A percentile compares a stretch with the other conserved stretches of the same genome.
These are phyloP conservation scores for Neurospora pannonica DNA, from an alignment of 495 filamentous ascomycete species.

Conservation along the genomic window DNA sequence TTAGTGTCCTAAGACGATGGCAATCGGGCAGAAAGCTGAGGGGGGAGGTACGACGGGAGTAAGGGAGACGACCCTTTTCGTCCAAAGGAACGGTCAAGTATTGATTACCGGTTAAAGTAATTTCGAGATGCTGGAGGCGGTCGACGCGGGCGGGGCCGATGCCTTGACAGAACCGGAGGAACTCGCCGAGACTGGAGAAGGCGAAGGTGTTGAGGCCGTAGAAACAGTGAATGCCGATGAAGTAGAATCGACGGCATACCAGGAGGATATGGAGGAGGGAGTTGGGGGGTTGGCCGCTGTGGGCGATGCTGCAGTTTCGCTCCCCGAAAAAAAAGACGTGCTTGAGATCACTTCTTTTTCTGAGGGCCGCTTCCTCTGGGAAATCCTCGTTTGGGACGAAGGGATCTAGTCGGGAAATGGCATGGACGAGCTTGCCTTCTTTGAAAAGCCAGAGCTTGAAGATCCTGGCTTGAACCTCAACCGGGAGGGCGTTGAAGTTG, in stretches of 20 bases:
- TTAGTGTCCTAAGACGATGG: conserved; percentile 23
- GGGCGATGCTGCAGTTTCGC: conserved; percentile 13
- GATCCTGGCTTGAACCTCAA: conserved; percentile 18
- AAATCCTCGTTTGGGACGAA: conserved; percentile 7
- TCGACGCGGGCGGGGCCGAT: conserved; percentile 21
- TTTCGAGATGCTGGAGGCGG: conserved; percentile 28
- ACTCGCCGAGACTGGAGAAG: conserved; percentile 35
- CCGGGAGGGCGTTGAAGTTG: conserved; percentile 22
- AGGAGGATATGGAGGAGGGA: conserved; percentile 16
- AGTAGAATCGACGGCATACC: conserved; percentile 26
- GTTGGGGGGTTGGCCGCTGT: conserved; percentile 13
- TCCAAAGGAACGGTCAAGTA: conserved; percentile 3
- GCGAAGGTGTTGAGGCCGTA: conserved; percentile 37
- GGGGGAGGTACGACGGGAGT: conserved; percentile 17
- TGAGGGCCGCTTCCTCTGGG: conserved; percentile 8
- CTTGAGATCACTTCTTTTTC: conserved; percentile 12
- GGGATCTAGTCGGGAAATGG: conserved; percentile 31
- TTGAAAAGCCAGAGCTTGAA: conserved; percentile 20
- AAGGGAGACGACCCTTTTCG: background rate
- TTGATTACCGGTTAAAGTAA: conserved; percentile 21
- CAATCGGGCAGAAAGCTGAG: conserved; percentile 20
- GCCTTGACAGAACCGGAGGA: conserved; percentile 27
- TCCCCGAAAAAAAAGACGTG: conserved; percentile 25
- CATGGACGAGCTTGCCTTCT: conserved; percentile 20
- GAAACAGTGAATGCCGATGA: conserved; percentile 27